phyloP scores from a whole-genome alignment of 306 rosid species.

The Medicago arabica region DNA sequence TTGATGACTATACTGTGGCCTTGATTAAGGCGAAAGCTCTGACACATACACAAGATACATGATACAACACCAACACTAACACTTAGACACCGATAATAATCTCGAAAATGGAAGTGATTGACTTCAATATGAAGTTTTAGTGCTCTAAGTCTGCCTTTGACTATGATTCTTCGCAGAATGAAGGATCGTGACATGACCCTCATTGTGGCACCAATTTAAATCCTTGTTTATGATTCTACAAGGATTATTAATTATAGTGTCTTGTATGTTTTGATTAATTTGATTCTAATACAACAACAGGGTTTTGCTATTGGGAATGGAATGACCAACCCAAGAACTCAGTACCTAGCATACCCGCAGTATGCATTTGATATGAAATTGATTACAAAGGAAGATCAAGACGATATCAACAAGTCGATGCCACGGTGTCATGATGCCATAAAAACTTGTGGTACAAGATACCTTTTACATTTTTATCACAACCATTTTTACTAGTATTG shows the following conservation, averaged over 20 bases:
- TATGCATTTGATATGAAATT: conserved; percentile 69
- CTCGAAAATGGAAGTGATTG: too few relatives aligned
- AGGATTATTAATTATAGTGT: not conserved
- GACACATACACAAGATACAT: too few relatives aligned
- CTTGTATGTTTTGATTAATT: not conserved
- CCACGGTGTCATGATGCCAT: conserved; percentile 58
- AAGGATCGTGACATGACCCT: too few relatives aligned
- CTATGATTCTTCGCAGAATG: too few relatives aligned
- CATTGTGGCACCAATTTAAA: too few relatives aligned
- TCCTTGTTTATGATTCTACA: not conserved
- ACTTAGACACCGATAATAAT: too few relatives aligned
- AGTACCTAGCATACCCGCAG: conserved; percentile 76
- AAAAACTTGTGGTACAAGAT: conserved; percentile 61
- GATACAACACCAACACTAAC: too few relatives aligned
- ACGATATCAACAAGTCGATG: conserved; percentile 47
- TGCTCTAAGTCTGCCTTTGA: too few relatives aligned
- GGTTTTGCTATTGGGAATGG: conserved; percentile 95
- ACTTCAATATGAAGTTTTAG: too few relatives aligned
- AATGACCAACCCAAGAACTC: conserved; percentile 73
- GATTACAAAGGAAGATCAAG: conserved; percentile 53
- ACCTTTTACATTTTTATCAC: not conserved
- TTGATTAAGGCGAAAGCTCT: too few relatives aligned
- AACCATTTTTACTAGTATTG: not conserved
- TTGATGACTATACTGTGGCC: too few relatives aligned
- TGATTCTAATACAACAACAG: conserved; percentile 44